Conservation (phyloP, 2,329 filamentous ascomycete genomes). For the Thelonectria olida region DNA sequence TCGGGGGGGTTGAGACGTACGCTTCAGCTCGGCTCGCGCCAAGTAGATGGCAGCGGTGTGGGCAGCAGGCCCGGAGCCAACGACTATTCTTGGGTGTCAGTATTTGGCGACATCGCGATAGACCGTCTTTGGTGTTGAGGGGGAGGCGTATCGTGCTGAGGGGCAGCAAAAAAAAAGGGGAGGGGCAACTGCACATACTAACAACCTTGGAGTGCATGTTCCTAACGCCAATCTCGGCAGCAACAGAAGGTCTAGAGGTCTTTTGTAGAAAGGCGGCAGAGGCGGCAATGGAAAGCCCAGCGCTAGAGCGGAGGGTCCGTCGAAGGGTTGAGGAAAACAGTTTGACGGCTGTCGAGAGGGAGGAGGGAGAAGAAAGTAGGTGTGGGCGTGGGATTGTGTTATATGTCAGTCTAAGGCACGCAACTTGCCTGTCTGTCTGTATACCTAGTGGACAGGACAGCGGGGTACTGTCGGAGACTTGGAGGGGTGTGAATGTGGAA, state of each 20-base stretch:
- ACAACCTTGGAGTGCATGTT: constrained; percentile 95
- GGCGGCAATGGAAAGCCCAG: constrained; percentile 78
- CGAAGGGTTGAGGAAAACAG: constrained; percentile 89
- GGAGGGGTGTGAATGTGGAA: constrained; percentile 11
- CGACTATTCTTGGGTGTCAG: constrained; percentile 57
- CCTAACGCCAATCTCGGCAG: constrained; percentile 51
- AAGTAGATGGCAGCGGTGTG: constrained; percentile 98
- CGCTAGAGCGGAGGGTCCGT: constrained; percentile 79
- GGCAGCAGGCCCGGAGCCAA: constrained; percentile 95
- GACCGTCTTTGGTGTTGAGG: constrained; percentile 4
- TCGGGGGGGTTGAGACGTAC: constrained; percentile 50
- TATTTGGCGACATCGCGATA: background rate
- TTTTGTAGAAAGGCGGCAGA: constrained; percentile 70
- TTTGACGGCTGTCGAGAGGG: constrained; percentile 67
- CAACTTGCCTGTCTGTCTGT: background rate
- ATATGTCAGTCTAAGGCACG: background rate
- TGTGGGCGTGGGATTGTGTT: constrained; percentile 8
- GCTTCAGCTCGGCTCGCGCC: constrained; percentile 91
- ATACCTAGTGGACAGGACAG: background rate
- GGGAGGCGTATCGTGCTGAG: background rate
- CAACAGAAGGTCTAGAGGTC: constrained; percentile 49
- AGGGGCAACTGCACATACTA: constrained; percentile 64
- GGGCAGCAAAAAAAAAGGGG: background rate
- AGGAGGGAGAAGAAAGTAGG: background rate
- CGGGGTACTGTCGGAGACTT: constrained; percentile 27